Percentiles rank a stretch among this genome's conserved stretches.
These are phyloP conservation scores for Postia placenta DNA, from an alignment of 768 basidiomycete species.

Conservation along the genomic window DNA sequence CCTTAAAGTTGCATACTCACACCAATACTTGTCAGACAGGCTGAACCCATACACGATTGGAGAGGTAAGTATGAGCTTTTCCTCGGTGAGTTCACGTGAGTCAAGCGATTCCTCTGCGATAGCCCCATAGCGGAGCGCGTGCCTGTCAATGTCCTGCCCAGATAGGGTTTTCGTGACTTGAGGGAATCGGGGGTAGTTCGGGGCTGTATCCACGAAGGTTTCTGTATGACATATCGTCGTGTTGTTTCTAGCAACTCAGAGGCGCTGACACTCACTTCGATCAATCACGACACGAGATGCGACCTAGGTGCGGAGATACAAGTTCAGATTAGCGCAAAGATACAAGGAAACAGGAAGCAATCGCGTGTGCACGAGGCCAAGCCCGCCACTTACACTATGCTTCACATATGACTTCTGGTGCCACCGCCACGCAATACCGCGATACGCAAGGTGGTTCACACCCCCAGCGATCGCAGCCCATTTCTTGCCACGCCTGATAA, in stretches of 20 bases:
- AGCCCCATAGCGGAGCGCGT: slow-evolving; percentile 8
- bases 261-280: slow-evolving; percentile 31
- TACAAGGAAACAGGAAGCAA: neutral
- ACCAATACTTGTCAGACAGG: slow-evolving; percentile 51
- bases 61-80: slow-evolving; percentile 49
- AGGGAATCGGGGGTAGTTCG: slow-evolving; percentile 21
- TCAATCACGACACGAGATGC: slow-evolving; percentile 61
- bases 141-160: slow-evolving; percentile 21
- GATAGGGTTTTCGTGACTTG: slow-evolving; percentile 18
- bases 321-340: neutral
- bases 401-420: slow-evolving; percentile 28
- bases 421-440: slow-evolving; percentile 40
- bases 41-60: slow-evolving; percentile 60
- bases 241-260: neutral
- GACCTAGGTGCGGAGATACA: slow-evolving; percentile 31
- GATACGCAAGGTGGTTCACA: slow-evolving; percentile 50
- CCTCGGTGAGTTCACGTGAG: slow-evolving; percentile 36
- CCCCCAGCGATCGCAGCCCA: slow-evolving; percentile 47
- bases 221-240: slow-evolving; percentile 13
- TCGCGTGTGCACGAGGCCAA: neutral
- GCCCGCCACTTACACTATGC: slow-evolving; percentile 36
- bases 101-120: neutral
- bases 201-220: slow-evolving; percentile 21
- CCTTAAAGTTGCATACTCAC: slow-evolving; percentile 28
- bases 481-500: slow-evolving; percentile 47